A percentile compares a stretch with the other conserved stretches of the same genome.
phyloP scores from a whole-genome alignment of 176 grass and related monocot species.

The Thalia dealbata region DNA sequence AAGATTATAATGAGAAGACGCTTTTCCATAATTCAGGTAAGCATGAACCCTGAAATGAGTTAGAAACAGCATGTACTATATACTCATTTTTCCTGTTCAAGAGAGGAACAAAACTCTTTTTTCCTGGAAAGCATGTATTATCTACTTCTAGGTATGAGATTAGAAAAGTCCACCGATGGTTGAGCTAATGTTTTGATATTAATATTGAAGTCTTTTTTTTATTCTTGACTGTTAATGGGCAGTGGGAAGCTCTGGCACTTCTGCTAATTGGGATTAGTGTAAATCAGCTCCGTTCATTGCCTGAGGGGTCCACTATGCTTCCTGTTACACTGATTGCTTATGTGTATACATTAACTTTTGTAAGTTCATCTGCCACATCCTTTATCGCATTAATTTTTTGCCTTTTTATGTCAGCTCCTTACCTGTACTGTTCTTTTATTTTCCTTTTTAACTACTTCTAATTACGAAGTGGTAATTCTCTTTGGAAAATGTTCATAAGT shows the following conservation, averaged over 20 bases:
- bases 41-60: not conserved
- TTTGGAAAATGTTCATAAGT: too few relatives aligned
- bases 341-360: slow-evolving; percentile 89
- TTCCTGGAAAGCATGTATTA: too few relatives aligned
- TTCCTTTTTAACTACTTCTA: too few relatives aligned
- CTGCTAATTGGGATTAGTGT: slow-evolving; percentile 96
- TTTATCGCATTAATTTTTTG: not conserved
- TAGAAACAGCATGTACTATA: not conserved
- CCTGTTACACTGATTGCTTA: slow-evolving; percentile 74
- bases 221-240: slow-evolving; percentile 18
- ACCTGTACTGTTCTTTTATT: too few relatives aligned
- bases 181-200: too few relatives aligned
- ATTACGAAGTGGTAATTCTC: too few relatives aligned
- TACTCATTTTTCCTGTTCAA: not conserved
- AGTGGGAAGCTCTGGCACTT: slow-evolving; percentile 98
- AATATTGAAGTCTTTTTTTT: not conserved
- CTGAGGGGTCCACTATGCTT: slow-evolving; percentile 45
- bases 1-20: slow-evolving; percentile 19
- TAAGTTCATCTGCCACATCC: slow-evolving; percentile 41
- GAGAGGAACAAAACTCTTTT: too few relatives aligned
- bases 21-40: slow-evolving; percentile 24
- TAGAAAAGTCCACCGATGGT: too few relatives aligned
- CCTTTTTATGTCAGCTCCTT: too few relatives aligned
- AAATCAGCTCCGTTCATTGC: slow-evolving; percentile 75
- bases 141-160: too few relatives aligned